A percentile compares a stretch with the other conserved stretches of the same genome.
Evolutionary conservation across 2,329 filamentous ascomycete species (phyloP).

Genomic region (Ophiostoma sp.): DNA sequence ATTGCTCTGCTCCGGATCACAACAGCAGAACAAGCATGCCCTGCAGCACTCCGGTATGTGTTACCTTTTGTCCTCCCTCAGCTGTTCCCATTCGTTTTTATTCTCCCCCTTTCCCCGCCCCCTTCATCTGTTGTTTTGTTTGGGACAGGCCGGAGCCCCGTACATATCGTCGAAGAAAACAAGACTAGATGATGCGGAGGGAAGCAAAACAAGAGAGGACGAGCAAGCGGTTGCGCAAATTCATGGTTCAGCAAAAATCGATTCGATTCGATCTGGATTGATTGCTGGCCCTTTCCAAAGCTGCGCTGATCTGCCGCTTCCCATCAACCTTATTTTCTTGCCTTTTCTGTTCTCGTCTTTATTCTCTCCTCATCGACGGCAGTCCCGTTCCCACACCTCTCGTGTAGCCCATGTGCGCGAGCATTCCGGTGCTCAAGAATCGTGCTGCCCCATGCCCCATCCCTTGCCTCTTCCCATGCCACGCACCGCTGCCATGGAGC

Average conservation of each 20-base stretch:
- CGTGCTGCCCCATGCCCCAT: background rate
- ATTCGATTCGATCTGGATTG: background rate
- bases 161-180: background rate
- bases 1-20: slow-evolving; percentile 8
- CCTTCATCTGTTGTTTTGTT: slow-evolving; percentile 20
- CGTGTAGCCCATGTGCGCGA: slow-evolving; percentile 9
- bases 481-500: background rate
- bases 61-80: background rate
- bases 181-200: background rate
- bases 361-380: background rate
- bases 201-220: background rate
- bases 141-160: slow-evolving; percentile 8
- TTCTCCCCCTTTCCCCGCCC: background rate
- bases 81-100: background rate
- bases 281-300: background rate
- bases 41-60: slow-evolving; percentile 25
- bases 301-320: background rate
- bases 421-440: slow-evolving; percentile 1
- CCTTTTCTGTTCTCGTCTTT: background rate
- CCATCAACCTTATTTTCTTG: background rate
- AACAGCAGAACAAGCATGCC: slow-evolving; percentile 24
- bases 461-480: background rate
- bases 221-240: slow-evolving; percentile 9
- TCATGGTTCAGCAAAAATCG: background rate
- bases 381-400: background rate